Base-by-base conservation (phyloP, 805 yeast genomes). In the Starmera quercuum region DNA sequence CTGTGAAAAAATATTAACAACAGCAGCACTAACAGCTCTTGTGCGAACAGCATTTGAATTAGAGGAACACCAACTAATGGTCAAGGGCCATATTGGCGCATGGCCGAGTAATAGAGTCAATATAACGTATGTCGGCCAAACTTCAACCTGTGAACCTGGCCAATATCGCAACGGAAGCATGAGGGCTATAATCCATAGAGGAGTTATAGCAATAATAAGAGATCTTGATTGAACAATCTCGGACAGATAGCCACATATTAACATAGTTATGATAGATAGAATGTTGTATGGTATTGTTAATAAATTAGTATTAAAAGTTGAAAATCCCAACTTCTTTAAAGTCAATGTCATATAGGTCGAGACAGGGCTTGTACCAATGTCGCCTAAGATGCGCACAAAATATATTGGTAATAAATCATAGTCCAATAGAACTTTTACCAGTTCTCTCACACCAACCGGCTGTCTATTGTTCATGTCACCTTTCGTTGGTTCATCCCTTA, bases 401-500 rank as follows among this genome's bases (percentile, higher is more conserved):
- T 72, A 74, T 24, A 75, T 51, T 19, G 83, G 82, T 71, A 78
- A 64, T 38, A 75, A 37, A 47, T 73, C 71, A 46, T 60, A 72
- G 46, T 78, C 83, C 2, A 42, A 28, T 10, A 74, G 32, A 4
- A 73, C 56, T 15, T 54, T 44, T 43, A 56, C 49, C 13, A 78
- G 41, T 51, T 58, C 63, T 30, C 49, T 59, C 5, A 58, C 41
- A 3, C 64, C 51, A 14, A 78, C 49, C 5, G 77, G 75, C 43
- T 71, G 71, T 47, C 80, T 61, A 47, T 77, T 76, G 47, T 75
- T 64, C 82, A 75, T 74, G 40, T 73, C 80, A 17, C 82, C 81
- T 58, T 71, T 71, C 9, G 66, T 46, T 16, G 83, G 83, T 46
- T 78, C 84, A 47, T 78, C 83, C 42, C 82, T 57, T 33, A 78